phyloP scores from a whole-genome alignment of 2,329 filamentous ascomycete genomes.

The Fusarium tuaranense region DNA sequence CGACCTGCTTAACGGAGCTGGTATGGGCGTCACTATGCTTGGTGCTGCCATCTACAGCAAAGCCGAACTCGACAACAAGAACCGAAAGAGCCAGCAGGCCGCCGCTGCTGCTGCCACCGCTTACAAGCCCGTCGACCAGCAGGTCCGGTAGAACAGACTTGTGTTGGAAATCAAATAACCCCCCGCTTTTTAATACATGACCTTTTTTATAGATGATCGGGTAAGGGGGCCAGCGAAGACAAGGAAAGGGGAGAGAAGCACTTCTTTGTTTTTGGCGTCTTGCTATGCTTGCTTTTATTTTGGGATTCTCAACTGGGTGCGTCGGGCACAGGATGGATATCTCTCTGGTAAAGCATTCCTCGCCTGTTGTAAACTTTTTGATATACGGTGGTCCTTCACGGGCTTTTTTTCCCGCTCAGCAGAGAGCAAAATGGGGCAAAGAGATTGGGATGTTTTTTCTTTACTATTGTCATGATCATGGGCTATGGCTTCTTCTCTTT shows the following conservation, averaged over 20 bases:
- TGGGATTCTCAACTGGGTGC: slow-evolving; percentile 16
- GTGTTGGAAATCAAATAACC: slow-evolving; percentile 23
- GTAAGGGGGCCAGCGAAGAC: slow-evolving; percentile 24
- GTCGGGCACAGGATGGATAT: slow-evolving; percentile 4
- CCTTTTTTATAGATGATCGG: slow-evolving; percentile 41
- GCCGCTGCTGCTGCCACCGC: slow-evolving; percentile 46
- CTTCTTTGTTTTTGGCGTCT: slow-evolving; percentile 31
- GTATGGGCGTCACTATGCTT: slow-evolving; percentile 65
- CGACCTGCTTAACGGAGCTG: slow-evolving; percentile 65
- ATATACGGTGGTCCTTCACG: slow-evolving; percentile 21
- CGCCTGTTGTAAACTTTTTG: slow-evolving; percentile 30
- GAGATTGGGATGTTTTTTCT: slow-evolving; percentile 24
- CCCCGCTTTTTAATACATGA: slow-evolving; percentile 42
- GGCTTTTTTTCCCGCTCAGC: slow-evolving; percentile 7
- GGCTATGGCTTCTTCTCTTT: slow-evolving; percentile 43
- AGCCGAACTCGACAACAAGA: slow-evolving; percentile 65
- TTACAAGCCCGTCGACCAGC: slow-evolving; percentile 54
- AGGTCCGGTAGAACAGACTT: slow-evolving; percentile 34
- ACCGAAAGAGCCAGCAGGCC: slow-evolving; percentile 40
- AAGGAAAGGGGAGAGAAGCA: slow-evolving; percentile 16
- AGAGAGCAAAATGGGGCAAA: slow-evolving; percentile 18
- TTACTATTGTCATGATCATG: slow-evolving; percentile 42
- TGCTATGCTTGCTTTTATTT: slow-evolving; percentile 17
- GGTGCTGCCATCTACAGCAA: slow-evolving; percentile 70
- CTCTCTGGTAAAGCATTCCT: slow-evolving; percentile 21